Evolutionary conservation across 2,329 filamentous ascomycete genomes (phyloP), one percentile per base, ranked within the genome.

Genomic region (Paraconiothyrium brasiliense): DNA sequence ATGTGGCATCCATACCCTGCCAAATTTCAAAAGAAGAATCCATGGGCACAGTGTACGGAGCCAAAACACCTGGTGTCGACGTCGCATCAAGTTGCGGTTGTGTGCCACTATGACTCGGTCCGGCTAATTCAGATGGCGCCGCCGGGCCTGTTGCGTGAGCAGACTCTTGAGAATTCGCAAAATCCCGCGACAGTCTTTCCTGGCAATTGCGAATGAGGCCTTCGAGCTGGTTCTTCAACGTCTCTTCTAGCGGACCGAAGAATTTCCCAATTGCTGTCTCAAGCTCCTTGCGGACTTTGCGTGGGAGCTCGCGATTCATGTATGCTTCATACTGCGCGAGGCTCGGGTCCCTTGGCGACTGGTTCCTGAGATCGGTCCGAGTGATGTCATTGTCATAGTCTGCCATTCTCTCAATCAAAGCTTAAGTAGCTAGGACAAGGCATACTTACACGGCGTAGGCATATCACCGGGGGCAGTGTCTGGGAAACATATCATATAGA

Each of bases 401-500:
- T 56, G 16, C 4, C 3, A 20, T 24, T 35, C 13, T 7, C 16
- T 56, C 14, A 56, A 48, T 24, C 16, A 16, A 11, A 20, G 16
- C 35, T 47, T 5, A 2, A 34, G n/a, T 24, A 5, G n/a, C 2
- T 22, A 48, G 14, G n/a, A 20, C 13, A 3, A 37, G 4, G 14
- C 20, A 22, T 16, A 57, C 57, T 54, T 41, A 59, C 60, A 63
- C 20, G 57, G 60, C 3, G 57, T 39, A 11, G 60, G 60, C 20
- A 63, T n/a, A 3, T 51, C 52, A 4, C 22, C 27, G 9, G 48
- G 14, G 2, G 52, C 37, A 3, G 60, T 63, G 14, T 59, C 52
- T 35, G 60, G 60, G 44, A 63, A 63, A 1, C 59, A 37, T 20
- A 63, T 57, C 30, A 63, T 34, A 37, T 59, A 63, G n/a, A 63